Percentiles rank a stretch among this genome's conserved stretches.
phyloP scores from a whole-genome alignment of 23 red algal species.

The Gracilariopsis chorda region DNA sequence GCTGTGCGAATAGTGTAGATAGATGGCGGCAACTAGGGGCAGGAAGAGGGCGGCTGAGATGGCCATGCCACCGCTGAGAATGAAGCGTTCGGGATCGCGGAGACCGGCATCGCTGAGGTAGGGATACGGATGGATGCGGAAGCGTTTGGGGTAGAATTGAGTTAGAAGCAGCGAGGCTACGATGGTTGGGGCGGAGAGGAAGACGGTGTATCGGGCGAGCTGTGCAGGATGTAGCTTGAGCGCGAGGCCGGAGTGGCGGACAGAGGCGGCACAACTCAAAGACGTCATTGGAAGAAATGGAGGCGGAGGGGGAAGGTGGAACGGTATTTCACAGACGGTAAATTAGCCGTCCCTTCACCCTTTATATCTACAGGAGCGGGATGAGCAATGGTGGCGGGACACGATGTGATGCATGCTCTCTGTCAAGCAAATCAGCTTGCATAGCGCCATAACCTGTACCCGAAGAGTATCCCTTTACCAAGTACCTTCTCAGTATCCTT shows the following conservation, averaged over 20 bases:
- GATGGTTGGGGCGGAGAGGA: constrained; percentile 11
- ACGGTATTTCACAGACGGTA: too few species aligned
- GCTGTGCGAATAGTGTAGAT: neutral
- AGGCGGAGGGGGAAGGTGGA: neutral
- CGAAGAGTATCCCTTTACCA: too few species aligned
- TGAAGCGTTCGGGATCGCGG: constrained; percentile 58
- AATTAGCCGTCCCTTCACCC: too few species aligned
- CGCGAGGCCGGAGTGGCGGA: neutral
- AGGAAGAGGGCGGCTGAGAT: constrained; percentile 35
- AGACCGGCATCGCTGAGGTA: constrained; percentile 73
- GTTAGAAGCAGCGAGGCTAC: constrained; percentile 31
- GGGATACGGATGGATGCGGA: constrained; percentile 56
- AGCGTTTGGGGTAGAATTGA: constrained; percentile 63
- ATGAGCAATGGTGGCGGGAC: too few species aligned
- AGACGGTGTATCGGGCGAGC: neutral
- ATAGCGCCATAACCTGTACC: too few species aligned
- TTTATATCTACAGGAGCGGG: too few species aligned
- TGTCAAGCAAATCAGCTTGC: too few species aligned
- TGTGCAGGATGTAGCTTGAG: constrained; percentile 17
- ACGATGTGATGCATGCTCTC: too few species aligned
- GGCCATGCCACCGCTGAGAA: constrained; percentile 20
- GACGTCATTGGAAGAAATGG: neutral
- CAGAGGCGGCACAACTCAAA: neutral
- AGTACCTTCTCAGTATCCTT: too few species aligned
- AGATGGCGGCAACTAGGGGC: neutral